phyloP scores from a whole-genome alignment of 108 stramenopile genomes.

The Aurantiochytrium sp. region DNA sequence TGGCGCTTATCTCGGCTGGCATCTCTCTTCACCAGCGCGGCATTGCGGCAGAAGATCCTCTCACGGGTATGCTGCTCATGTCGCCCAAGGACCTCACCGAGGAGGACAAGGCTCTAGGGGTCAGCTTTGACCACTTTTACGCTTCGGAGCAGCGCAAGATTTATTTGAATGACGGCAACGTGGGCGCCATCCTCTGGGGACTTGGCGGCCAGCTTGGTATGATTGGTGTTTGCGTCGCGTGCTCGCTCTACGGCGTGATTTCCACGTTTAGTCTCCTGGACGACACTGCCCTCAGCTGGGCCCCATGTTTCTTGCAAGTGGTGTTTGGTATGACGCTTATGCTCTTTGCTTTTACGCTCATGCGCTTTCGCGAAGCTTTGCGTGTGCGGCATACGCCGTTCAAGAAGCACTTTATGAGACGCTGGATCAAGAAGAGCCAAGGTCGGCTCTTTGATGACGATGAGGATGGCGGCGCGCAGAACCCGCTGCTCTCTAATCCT shows the following conservation, averaged over 20 bases:
- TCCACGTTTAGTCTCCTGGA: not conserved
- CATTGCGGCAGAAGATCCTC: constrained; percentile 20
- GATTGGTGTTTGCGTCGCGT: not conserved
- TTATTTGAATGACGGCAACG: constrained; percentile 9
- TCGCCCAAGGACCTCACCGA: not conserved
- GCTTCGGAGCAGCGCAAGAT: constrained; percentile 7
- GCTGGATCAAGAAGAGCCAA: not conserved
- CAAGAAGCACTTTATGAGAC: not conserved
- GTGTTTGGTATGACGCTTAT: not conserved
- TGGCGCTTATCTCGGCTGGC: constrained; percentile 11
- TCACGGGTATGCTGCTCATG: not conserved
- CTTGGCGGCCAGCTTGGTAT: not conserved
- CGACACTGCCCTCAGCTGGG: not conserved
- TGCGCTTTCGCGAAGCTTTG: not conserved
- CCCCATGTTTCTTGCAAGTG: constrained; percentile 7
- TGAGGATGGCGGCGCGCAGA: not conserved
- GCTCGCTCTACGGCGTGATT: not conserved
- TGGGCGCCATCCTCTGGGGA: not conserved
- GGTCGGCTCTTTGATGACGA: not conserved
- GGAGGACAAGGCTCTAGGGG: not conserved
- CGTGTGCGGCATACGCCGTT: not conserved
- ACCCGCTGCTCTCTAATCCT: not conserved
- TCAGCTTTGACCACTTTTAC: constrained; percentile 8
- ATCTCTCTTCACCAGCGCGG: constrained; percentile 1
- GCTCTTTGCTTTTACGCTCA: not conserved